Evolutionary conservation across 805 yeast species (phyloP), one percentile per base, ranked within the genome.

Genomic region (Pichia exigua): DNA sequence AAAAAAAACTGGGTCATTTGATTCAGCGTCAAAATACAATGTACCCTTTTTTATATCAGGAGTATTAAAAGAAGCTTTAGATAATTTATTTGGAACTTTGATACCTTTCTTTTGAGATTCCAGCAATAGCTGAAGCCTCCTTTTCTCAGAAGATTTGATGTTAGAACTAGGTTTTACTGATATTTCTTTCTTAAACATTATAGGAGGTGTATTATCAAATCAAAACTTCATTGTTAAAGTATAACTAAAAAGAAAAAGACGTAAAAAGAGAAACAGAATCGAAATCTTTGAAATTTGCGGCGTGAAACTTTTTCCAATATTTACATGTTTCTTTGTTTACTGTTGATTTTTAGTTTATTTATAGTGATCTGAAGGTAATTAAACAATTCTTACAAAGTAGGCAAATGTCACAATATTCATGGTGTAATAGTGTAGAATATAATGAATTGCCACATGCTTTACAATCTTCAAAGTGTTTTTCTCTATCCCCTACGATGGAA

Each of bases 61-160:
- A 56, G 80, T 75, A 53, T 78, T 77, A 65, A 81, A 87, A 27
- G 78, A 75, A 0, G 94, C 79, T 54, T 81, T 81, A 61, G 86
- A 85, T 32, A 85, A 65, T 50, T 75, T 70, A 46, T 73, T 57
- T 12, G 87, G 86, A 48, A 85, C 57, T 40, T 78, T 61, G 20
- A 52, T 22, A 50, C 70, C 48, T 32, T 40, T 20, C 12, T 22
- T 44, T 21, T 47, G 39, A 3, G 18, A 5, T 18, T 47, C 65
- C 13, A 54, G 30, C 3, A 54, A 39, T 30, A 74, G 76, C 44
- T 74, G 69, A 30, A 84, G 65, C 55, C 75, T 75, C 56, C 87
- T 77, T 42, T 94, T 72, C 57, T 89, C 97, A 0, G 96, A 85
- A 15, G 87, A 79, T 66, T 89, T 90, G 53, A 94, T 73, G 59